Evolutionary conservation across 192 early-diverging fungal species (phyloP).

Genomic region (Podochytrium sp.): DNA sequence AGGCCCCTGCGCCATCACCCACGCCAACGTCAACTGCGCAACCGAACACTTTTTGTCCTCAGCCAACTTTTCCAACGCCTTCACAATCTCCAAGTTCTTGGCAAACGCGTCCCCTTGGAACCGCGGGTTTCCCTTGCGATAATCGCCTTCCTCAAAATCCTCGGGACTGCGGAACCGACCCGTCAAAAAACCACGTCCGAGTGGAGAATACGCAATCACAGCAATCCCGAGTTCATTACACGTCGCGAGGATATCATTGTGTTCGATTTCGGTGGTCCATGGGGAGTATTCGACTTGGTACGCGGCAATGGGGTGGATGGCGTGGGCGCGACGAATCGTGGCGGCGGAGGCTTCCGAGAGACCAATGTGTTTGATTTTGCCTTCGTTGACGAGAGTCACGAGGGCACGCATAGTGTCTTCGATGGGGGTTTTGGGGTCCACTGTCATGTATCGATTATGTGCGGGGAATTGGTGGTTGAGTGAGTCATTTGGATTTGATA

Average conservation of each 20-base stretch:
- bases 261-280: slow-evolving; percentile 68
- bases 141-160: slow-evolving; percentile 59
- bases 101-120: slow-evolving; percentile 65
- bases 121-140: slow-evolving; percentile 52
- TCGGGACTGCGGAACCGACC: slow-evolving; percentile 58
- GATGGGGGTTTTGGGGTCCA: slow-evolving; percentile 61
- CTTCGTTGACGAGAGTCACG: slow-evolving; percentile 70
- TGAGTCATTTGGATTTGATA: too few relatives aligned
- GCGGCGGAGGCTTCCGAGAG: slow-evolving; percentile 63
- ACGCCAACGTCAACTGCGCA: slow-evolving; percentile 64
- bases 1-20: slow-evolving; percentile 61
- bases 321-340: slow-evolving; percentile 65
- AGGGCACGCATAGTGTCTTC: slow-evolving; percentile 66
- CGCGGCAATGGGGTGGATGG: slow-evolving; percentile 71
- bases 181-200: slow-evolving; percentile 67
- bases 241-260: slow-evolving; percentile 65
- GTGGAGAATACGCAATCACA: slow-evolving; percentile 58
- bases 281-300: slow-evolving; percentile 47
- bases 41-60: slow-evolving; percentile 47
- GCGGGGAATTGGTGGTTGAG: too few relatives aligned
- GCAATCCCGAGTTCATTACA: slow-evolving; percentile 64
- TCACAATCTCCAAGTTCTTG: slow-evolving; percentile 57
- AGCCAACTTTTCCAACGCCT: slow-evolving; percentile 44
- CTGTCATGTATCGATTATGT: too few relatives aligned
- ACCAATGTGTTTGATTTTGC: slow-evolving; percentile 66